Conservation (phyloP, 352 stramenopile species). For the Lagenidium sp. region DNA sequence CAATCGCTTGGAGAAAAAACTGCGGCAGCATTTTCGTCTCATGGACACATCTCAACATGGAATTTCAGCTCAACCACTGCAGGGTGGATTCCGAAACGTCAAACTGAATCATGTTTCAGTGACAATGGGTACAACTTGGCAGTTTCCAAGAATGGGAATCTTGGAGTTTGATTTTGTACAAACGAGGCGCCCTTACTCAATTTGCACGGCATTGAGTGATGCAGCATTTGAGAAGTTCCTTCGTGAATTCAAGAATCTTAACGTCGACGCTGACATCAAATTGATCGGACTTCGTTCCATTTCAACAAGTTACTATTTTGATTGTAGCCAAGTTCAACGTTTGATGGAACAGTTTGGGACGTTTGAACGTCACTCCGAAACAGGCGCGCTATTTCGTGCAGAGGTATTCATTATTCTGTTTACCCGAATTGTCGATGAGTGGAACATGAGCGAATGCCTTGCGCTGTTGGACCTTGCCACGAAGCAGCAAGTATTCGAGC, state of each 20-base stretch:
- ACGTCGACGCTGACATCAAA: conserved; percentile 50
- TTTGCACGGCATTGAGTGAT: conserved; percentile 55
- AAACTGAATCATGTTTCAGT: conserved; percentile 48
- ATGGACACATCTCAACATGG: conserved; percentile 56
- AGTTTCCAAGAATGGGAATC: conserved; percentile 52
- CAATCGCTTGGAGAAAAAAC: conserved; percentile 44
- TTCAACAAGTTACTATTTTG: conserved; percentile 66
- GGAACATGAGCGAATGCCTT: conserved; percentile 53
- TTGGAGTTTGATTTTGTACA: conserved; percentile 73
- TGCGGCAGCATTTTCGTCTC: conserved; percentile 46
- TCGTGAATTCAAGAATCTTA: conserved; percentile 71
- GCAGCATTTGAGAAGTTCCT: conserved; percentile 63
- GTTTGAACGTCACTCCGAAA: conserved; percentile 48
- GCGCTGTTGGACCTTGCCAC: conserved; percentile 53
- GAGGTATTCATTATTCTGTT: conserved; percentile 73
- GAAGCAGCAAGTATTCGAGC: conserved; percentile 56
- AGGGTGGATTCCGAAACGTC: conserved; percentile 51
- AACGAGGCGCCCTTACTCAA: conserved; percentile 36
- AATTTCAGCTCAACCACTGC: conserved; percentile 20
- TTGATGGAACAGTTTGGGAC: conserved; percentile 76
- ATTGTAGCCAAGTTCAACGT: conserved; percentile 51
- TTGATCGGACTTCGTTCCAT: conserved; percentile 58
- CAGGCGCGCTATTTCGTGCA: conserved; percentile 39
- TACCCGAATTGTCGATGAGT: conserved; percentile 55
- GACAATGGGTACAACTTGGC: conserved; percentile 37